A percentile compares a stretch with the other conserved stretches of the same genome.
Evolutionary conservation across 441 rosid species (phyloP).

Genomic region (Adansonia rubrostipa): DNA sequence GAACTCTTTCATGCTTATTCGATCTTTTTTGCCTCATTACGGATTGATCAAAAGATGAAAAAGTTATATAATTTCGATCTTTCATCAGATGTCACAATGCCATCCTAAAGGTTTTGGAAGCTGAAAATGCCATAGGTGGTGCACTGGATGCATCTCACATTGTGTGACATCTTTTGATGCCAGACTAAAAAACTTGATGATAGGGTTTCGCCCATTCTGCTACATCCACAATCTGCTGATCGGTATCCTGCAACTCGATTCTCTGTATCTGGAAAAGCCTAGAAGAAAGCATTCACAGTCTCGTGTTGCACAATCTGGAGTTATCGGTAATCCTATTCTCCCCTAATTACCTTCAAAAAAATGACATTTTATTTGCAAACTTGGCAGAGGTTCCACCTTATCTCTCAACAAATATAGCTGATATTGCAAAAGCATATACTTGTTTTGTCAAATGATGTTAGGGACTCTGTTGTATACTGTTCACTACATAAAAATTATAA

Average conservation of each 20-base stretch:
- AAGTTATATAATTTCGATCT: neutral
- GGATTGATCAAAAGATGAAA: neutral
- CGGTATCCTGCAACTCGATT: neutral
- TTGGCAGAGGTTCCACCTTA: neutral
- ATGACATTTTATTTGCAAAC: neutral
- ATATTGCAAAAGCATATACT: neutral
- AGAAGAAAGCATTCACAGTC: neutral
- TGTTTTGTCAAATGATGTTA: neutral
- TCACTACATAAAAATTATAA: neutral
- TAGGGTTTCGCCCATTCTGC: neutral
- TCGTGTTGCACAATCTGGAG: neutral
- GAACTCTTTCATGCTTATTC: conserved; percentile 6
- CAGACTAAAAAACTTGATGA: neutral
- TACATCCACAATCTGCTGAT: neutral
- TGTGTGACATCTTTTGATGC: conserved; percentile 24
- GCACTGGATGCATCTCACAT: conserved; percentile 36
- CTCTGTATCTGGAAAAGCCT: neutral
- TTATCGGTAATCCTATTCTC: neutral
- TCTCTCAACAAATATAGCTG: too few relatives aligned
- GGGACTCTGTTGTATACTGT: neutral
- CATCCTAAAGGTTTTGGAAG: conserved; percentile 64
- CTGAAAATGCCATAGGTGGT: conserved; percentile 33
- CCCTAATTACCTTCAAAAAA: neutral
- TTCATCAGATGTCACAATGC: conserved; percentile 67
- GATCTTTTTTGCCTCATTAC: neutral